A percentile compares a stretch with the other conserved stretches of the same genome.
Conservation (phyloP, 2,329 filamentous ascomycete species). For the Rutstroemia sydowiana region DNA sequence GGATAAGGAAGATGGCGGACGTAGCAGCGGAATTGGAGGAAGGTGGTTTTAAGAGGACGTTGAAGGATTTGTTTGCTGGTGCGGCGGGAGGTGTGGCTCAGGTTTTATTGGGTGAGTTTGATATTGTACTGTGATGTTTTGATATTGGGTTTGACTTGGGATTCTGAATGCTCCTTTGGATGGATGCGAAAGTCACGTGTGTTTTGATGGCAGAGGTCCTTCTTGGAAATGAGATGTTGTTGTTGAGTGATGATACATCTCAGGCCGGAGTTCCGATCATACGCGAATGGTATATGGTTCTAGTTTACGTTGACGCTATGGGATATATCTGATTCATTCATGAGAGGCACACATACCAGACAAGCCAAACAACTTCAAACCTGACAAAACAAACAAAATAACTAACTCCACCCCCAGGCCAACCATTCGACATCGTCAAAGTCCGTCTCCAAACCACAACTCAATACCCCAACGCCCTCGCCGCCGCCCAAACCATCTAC, state of each 20-base stretch:
- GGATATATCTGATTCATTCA: too few relatives aligned
- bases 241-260: too few relatives aligned
- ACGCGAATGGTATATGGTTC: too few relatives aligned
- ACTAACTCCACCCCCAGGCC: slow-evolving; percentile 39
- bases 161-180: too few relatives aligned
- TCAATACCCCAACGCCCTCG: slow-evolving; percentile 71
- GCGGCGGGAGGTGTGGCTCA: slow-evolving; percentile 90
- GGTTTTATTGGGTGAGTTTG: slow-evolving; percentile 76
- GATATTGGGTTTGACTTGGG: background rate
- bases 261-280: too few relatives aligned
- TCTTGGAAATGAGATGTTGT: too few relatives aligned
- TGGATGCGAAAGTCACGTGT: too few relatives aligned
- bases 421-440: slow-evolving; percentile 88
- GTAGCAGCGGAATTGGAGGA: slow-evolving; percentile 27
- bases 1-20: slow-evolving; percentile 25
- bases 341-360: too few relatives aligned
- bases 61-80: slow-evolving; percentile 85
- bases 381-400: background rate
- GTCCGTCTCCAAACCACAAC: slow-evolving; percentile 88
- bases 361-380: background rate
- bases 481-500: slow-evolving; percentile 78
- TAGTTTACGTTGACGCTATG: too few relatives aligned
- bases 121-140: slow-evolving; percentile 7
- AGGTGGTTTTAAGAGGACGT: slow-evolving; percentile 25
- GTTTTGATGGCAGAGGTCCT: too few relatives aligned